phyloP scores from a whole-genome alignment of 257 asterid genomes.

The Agastache rugosa region DNA sequence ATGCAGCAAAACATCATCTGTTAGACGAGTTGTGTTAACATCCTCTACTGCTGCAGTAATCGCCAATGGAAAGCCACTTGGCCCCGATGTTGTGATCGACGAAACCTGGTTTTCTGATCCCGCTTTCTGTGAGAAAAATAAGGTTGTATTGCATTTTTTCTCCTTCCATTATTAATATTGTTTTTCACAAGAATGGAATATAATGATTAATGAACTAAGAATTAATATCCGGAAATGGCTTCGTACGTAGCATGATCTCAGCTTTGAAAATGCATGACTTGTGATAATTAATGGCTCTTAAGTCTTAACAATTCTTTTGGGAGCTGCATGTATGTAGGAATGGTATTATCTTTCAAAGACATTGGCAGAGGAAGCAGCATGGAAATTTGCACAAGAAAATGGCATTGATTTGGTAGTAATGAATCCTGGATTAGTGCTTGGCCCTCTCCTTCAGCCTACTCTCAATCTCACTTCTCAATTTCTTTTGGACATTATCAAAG shows the following conservation, averaged over 20 bases:
- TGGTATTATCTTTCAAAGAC: slow-evolving; percentile 12
- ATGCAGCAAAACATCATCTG: slow-evolving; percentile 41
- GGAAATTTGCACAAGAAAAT: not conserved
- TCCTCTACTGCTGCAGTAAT: slow-evolving; percentile 52
- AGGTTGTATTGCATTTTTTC: slow-evolving; percentile 34
- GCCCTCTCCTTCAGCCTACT: slow-evolving; percentile 52
- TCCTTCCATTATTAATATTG: no score
- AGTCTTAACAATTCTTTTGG: no score
- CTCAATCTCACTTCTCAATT: slow-evolving; percentile 68
- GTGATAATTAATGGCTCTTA: no score
- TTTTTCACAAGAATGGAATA: no score
- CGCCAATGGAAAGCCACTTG: slow-evolving; percentile 28
- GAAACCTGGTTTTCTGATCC: slow-evolving; percentile 64
- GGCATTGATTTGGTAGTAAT: slow-evolving; percentile 3
- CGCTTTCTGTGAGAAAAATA: slow-evolving; percentile 36
- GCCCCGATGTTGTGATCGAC: slow-evolving; percentile 43
- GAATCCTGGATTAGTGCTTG: not conserved
- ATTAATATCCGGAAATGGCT: no score
- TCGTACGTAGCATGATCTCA: no score
- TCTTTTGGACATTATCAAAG: slow-evolving; percentile 62
- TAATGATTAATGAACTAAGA: no score
- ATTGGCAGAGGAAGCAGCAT: slow-evolving; percentile 16
- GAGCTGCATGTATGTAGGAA: not conserved
- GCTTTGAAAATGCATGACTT: no score
- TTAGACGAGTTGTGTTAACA: slow-evolving; percentile 59